Conservation (phyloP, 345 rosid genomes). For the Cardamine occulta region DNA sequence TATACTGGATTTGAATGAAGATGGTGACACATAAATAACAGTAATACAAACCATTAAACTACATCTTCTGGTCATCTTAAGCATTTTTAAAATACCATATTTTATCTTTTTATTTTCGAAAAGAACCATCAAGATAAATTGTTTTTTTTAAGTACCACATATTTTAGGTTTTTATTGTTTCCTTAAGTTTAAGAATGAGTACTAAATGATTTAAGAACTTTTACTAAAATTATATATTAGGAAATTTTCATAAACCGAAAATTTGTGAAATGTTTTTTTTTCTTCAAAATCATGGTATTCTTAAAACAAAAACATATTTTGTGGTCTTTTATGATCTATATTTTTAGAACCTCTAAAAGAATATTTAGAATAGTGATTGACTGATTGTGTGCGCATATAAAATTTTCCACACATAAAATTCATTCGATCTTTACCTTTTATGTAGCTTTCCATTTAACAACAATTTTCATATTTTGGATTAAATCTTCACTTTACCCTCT, state of each 20-base stretch:
- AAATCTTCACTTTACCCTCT: conserved; percentile 17
- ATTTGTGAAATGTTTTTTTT: background rate
- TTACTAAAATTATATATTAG: background rate
- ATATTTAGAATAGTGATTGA: conserved; percentile 9
- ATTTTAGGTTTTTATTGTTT: background rate
- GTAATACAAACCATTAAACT: background rate
- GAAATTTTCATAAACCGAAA: background rate
- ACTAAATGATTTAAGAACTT: too few relatives aligned
- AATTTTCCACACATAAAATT: conserved; percentile 3
- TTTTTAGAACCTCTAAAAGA: background rate
- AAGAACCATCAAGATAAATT: too few relatives aligned
- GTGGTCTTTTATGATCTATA: background rate
- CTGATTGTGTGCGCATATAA: background rate
- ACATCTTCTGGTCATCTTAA: background rate
- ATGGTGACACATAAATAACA: background rate
- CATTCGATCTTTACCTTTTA: conserved; percentile 13
- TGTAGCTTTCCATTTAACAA: conserved; percentile 24
- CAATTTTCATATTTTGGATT: conserved; percentile 18
- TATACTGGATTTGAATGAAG: background rate
- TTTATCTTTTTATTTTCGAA: background rate
- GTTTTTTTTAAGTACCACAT: background rate
- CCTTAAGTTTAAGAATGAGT: background rate
- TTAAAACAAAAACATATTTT: background rate
- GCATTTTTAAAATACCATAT: background rate
- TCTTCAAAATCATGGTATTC: background rate